phyloP scores from a whole-genome alignment of 1,139 yeast genomes.

The Candida sojae region DNA sequence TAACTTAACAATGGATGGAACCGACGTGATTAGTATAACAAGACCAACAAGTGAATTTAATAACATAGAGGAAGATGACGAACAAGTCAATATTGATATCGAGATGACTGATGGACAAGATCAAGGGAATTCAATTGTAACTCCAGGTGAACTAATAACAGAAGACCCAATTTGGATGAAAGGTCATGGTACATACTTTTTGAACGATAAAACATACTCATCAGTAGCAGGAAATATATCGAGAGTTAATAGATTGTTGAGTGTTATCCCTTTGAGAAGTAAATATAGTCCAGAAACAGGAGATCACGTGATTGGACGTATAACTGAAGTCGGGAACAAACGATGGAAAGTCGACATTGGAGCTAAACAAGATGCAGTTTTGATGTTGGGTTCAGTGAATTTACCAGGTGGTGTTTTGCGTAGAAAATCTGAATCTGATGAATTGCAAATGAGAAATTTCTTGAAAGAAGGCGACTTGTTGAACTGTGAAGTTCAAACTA shows the following conservation, averaged over 20 bases:
- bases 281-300: constrained; percentile 93
- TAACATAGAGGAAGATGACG: constrained; percentile 17
- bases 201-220: constrained; percentile 72
- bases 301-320: constrained; percentile 92
- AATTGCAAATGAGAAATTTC: constrained; percentile 91
- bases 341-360: constrained; percentile 98
- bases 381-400: constrained; percentile 94
- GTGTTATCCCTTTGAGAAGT: constrained; percentile 85
- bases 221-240: constrained; percentile 92
- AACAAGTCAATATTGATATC: constrained; percentile 26
- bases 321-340: constrained; percentile 90
- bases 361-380: constrained; percentile 84
- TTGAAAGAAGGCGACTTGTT: constrained; percentile 95
- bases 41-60: constrained; percentile 25
- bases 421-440: constrained; percentile 93
- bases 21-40: constrained; percentile 41
- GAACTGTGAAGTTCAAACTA: constrained; percentile 93
- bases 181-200: constrained; percentile 94
- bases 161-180: constrained; percentile 98
- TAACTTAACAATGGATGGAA: constrained; percentile 20
- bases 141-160: constrained; percentile 97
- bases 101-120: constrained; percentile 32
- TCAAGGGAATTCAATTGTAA: constrained; percentile 48
- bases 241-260: constrained; percentile 80
- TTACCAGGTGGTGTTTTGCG: constrained; percentile 96